Percentiles rank a stretch among this genome's conserved stretches.
These are phyloP conservation scores for Fomitopsis pinicola DNA, from an alignment of 1,284 basidiomycete species.

Conservation along the genomic window DNA sequence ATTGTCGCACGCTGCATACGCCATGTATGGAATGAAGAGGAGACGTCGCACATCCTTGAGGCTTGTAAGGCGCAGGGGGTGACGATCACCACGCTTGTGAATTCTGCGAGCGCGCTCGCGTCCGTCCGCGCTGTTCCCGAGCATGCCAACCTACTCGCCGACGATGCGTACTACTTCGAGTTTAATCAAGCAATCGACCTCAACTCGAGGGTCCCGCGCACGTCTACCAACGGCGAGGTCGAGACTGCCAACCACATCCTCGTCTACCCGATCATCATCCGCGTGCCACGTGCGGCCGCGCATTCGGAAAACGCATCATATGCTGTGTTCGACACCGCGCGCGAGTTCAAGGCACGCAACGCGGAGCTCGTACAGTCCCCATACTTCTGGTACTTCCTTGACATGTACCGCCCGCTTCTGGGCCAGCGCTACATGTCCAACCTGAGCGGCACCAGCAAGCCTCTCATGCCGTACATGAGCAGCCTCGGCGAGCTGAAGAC, in stretches of 20 bases:
- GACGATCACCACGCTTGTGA: slow-evolving; percentile 2
- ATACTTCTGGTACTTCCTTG: slow-evolving; percentile 1
- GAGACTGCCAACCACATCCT: not conserved
- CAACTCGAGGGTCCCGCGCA: not conserved
- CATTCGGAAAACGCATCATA: not conserved
- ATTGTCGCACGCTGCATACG: not conserved
- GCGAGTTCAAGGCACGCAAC: not conserved
- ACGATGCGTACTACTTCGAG: slow-evolving; percentile 1
- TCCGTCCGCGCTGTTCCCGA: not conserved
- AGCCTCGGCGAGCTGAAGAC: slow-evolving; percentile 2
- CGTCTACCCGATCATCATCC: not conserved
- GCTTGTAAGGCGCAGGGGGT: slow-evolving; percentile 3
- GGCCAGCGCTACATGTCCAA: not conserved
- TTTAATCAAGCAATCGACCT: not conserved
- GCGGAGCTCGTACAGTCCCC: not conserved
- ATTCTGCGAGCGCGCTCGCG: not conserved
- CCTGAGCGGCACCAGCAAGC: not conserved
- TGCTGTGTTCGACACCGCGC: not conserved
- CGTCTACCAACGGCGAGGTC: not conserved
- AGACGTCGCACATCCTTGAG: not conserved
- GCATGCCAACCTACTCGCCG: not conserved
- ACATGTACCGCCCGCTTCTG: not conserved
- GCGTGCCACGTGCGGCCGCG: not conserved
- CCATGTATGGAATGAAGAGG: not conserved
- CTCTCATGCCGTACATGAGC: slow-evolving; percentile 2